Base-by-base conservation (phyloP, 805 yeast species). In the Blastobotrys terrestris region DNA sequence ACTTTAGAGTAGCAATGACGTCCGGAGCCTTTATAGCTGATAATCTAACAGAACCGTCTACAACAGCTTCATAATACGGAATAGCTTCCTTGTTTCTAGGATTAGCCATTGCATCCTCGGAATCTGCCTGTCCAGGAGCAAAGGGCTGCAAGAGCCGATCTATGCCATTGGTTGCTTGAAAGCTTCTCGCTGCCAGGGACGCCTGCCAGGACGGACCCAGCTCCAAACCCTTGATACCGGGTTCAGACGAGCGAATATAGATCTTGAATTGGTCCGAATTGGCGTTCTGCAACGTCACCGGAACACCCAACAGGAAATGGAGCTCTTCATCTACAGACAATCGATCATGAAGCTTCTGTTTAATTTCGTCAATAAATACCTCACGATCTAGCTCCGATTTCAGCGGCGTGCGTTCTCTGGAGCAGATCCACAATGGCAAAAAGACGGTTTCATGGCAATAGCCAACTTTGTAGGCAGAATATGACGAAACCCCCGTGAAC, bases 241-340 rank as follows among this genome's bases (percentile, higher is more conserved):
- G 61, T 4, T 50, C 49, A 4, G 58, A 51, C 16, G 57, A 49
- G 11, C 56, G 50, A n/a, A 53, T 49, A 15, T 35, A 42, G 15
- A 56, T 43, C 16, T 54, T 45, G 26, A 48, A 53, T 31, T 43
- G 21, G 31, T 55, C 42, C 31, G 31, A 42, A 5, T 44, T 39
- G n/a, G 39, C 44, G 19, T 44, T 31, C 35, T 50, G 53, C 31
- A 31, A 21, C 39, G 26, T 39, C 3, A 57, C 41, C 4, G 59
- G 59, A n/a, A 58, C 52, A 35, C 60, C 61, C 19, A 60, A 21
- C 11, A 53, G 21, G 14, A 35, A 31, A 20, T 50, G 55, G 5
- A 51, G 58, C 13, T 52, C 54, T 31, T 58, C 60, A 39, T 56
- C 61, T 11, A 60, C 56, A 19, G 59, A 35, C n/a, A 60, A 53